phyloP scores from a whole-genome alignment of 169 alveolate genomes.

The Prorocentrum cordatum region DNA sequence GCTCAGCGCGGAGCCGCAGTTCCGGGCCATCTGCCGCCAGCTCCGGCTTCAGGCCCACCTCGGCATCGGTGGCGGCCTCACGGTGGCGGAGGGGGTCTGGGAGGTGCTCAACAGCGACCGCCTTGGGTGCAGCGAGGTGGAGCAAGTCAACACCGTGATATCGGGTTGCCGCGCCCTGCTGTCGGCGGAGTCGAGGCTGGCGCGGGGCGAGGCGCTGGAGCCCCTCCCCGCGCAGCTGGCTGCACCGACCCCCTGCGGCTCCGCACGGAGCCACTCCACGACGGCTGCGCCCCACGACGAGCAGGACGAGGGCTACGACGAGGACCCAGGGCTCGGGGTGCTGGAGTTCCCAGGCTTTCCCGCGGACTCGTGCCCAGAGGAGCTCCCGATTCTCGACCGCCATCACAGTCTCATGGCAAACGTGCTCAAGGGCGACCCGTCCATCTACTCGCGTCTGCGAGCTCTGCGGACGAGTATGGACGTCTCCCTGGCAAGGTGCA shows the following conservation, averaged over 20 bases:
- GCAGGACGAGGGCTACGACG: too few relatives aligned
- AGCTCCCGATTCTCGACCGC: background rate
- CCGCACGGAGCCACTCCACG: background rate
- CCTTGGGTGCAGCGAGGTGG: slow-evolving; percentile 55
- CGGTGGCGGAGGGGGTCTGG: slow-evolving; percentile 30
- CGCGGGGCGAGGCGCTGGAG: background rate
- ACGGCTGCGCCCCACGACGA: too few relatives aligned
- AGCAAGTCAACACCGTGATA: slow-evolving; percentile 44
- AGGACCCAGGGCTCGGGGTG: slow-evolving; percentile 59
- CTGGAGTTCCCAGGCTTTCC: slow-evolving; percentile 59
- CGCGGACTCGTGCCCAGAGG: slow-evolving; percentile 19
- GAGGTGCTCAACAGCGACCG: slow-evolving; percentile 63
- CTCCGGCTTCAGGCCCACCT: slow-evolving; percentile 48
- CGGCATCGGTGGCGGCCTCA: slow-evolving; percentile 52
- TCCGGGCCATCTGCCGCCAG: slow-evolving; percentile 20
- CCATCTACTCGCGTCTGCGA: background rate
- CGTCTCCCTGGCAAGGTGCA: slow-evolving; percentile 45
- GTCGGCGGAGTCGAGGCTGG: slow-evolving; percentile 20
- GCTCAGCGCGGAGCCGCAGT: slow-evolving; percentile 20
- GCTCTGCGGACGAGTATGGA: slow-evolving; percentile 20
- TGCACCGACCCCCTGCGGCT: background rate
- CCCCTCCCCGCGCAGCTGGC: background rate
- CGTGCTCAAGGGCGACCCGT: slow-evolving; percentile 9
- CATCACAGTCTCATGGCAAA: slow-evolving; percentile 38
- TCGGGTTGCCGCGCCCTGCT: slow-evolving; percentile 34